A percentile compares a stretch with the other conserved stretches of the same genome.
These are phyloP conservation scores for Phytophthora agathidicida DNA, from an alignment of 352 stramenopile species.

Conservation along the genomic window DNA sequence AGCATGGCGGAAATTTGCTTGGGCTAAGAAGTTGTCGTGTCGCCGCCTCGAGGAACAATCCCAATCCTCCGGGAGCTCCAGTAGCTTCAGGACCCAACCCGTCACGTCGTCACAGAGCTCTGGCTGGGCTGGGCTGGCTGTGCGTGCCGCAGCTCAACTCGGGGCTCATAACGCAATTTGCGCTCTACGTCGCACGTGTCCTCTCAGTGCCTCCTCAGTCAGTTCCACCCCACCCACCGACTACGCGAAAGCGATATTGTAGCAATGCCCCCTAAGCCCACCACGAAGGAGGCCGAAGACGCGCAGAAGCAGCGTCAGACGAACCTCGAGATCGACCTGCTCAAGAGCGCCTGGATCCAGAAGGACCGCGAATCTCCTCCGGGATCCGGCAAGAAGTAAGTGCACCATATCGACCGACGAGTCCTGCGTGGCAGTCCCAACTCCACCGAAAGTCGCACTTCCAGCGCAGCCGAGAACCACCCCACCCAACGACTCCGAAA, in stretches of 20 bases:
- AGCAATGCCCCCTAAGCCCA: slow-evolving; percentile 41
- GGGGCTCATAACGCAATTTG: slow-evolving; percentile 48
- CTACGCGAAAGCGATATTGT: too few relatives aligned
- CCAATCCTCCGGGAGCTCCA: slow-evolving; percentile 38
- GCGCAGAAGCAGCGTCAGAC: slow-evolving; percentile 65
- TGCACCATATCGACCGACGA: slow-evolving; percentile 1
- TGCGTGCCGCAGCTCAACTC: slow-evolving; percentile 33
- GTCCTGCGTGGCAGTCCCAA: background rate
- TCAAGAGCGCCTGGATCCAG: slow-evolving; percentile 67
- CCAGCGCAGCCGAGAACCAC: background rate
- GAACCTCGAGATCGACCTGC: slow-evolving; percentile 68
- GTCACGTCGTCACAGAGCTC: slow-evolving; percentile 39
- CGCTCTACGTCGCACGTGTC: slow-evolving; percentile 30
- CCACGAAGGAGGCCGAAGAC: slow-evolving; percentile 40
- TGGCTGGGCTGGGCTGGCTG: slow-evolving; percentile 19
- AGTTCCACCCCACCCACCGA: slow-evolving; percentile 6
- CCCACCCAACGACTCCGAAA: slow-evolving; percentile 4
- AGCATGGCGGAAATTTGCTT: slow-evolving; percentile 42
- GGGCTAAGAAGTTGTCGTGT: slow-evolving; percentile 39
- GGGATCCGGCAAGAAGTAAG: slow-evolving; percentile 36
- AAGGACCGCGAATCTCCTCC: slow-evolving; percentile 57
- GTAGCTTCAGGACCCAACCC: slow-evolving; percentile 40
- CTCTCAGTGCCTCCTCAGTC: slow-evolving; percentile 8
- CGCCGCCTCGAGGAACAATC: slow-evolving; percentile 37
- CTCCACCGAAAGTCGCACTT: slow-evolving; percentile 8